Evolutionary conservation across 169 alveolate genomes (phyloP), one percentile per base, ranked within the genome.

Genomic region (Plasmodium vivax): DNA sequence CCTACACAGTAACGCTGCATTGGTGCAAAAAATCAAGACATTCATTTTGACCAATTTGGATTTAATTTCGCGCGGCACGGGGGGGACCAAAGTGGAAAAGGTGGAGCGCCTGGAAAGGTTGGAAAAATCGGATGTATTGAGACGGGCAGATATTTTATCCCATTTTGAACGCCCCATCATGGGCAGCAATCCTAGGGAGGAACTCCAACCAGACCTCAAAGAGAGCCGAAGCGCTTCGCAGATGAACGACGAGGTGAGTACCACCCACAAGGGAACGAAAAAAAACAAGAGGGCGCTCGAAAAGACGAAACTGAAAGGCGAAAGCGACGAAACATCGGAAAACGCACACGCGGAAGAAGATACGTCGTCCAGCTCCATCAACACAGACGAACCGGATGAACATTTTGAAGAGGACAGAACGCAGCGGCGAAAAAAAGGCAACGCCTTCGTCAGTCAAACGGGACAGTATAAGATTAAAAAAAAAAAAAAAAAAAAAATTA

Each of bases 11-110:
- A 90, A 82, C 68, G 27, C 36, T 0, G 27, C 36, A 4, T 90
- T 58, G 62, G n/a, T 90, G 23, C 47, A 74, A 27, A 90, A 90
- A 90, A 90, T 90, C 27, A 80, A 90, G 83, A 90, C 75, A 23
- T 90, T 68, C 75, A 45, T 90, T n/a, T 45, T 80, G 71, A 51
- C 82, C 32, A 90, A 81, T 81, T 38, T 80, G 36, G 94, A 81
- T 58, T 27, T 47, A 34, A 81, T 90, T 68, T 10, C 84, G 6
- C 47, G 16, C 23, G 83, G 16, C 30, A 32, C 73, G 45, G 83
- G 54, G 36, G 41, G 45, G 16, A 38, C 45, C 27, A 90, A 90
- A 81, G 27, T 38, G 8, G 38, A 80, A 71, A 71, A 80, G n/a
- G 41, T 23, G 32, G 34, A 87, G 81, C 47, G 36, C 0, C 43